Percentiles rank a stretch among this genome's conserved stretches.
Evolutionary conservation across 371 early-diverging fungal genomes (phyloP).

Genomic region (Basidiobolus meristosporus): DNA sequence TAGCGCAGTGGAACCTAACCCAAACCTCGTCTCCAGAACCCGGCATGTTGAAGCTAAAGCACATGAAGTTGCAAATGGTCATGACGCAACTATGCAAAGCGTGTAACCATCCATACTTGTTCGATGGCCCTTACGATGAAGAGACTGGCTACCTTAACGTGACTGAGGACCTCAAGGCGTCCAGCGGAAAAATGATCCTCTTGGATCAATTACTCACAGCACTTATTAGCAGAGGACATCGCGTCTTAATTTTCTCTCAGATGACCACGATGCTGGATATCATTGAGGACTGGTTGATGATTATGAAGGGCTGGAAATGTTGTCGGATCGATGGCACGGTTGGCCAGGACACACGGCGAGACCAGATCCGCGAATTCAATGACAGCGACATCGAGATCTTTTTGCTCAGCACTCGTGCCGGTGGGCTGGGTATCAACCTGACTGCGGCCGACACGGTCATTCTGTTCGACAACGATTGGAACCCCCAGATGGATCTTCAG

Average conservation of each 20-base stretch:
- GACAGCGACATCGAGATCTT: constrained; percentile 52
- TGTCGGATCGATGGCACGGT: constrained; percentile 91
- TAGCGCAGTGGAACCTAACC: no score
- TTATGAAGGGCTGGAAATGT: constrained; percentile 48
- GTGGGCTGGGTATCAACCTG: constrained; percentile 89
- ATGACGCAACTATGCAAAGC: constrained; percentile 91
- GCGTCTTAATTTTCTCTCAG: constrained; percentile 88
- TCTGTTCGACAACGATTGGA: constrained; percentile 89
- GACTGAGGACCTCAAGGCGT: constrained; percentile 31
- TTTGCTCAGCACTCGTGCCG: constrained; percentile 92
- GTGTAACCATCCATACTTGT: constrained; percentile 90
- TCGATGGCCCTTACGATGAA: constrained; percentile 51
- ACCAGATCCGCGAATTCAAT: constrained; percentile 46
- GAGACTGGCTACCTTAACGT: constrained; percentile 20
- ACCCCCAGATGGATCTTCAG: constrained; percentile 94
- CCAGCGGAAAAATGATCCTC: constrained; percentile 74
- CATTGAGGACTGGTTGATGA: constrained; percentile 72
- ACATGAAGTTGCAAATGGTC: constrained; percentile 45
- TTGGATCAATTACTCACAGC: constrained; percentile 66
- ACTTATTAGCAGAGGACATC: constrained; percentile 57
- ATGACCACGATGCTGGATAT: constrained; percentile 85
- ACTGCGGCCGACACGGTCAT: constrained; percentile 90
- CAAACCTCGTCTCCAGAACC: neutral
- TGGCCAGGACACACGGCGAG: constrained; percentile 50
- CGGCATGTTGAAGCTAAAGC: neutral